Conservation (phyloP, 495 filamentous ascomycete genomes). For the Daldinia decipiens region DNA sequence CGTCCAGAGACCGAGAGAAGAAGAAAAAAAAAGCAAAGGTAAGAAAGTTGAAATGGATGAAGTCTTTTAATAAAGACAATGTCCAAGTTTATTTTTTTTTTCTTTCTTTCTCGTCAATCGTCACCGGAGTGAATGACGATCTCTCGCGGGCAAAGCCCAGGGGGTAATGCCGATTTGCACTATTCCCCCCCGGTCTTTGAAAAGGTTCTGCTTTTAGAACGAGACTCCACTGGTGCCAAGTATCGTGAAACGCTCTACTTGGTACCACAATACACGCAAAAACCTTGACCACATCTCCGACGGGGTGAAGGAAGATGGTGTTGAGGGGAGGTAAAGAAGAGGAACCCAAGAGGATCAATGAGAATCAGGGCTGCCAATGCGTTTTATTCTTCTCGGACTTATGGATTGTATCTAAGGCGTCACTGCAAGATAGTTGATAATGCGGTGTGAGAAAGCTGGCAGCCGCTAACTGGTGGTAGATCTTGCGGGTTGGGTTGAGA, state of each 20-base stretch:
- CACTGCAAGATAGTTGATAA: constrained; percentile 29
- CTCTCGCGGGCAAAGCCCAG: constrained; percentile 24
- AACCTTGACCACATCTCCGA: constrained; percentile 38
- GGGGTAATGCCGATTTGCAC: constrained; percentile 37
- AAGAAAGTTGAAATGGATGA: constrained; percentile 14
- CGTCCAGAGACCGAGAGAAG: no score
- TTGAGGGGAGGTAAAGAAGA: constrained; percentile 26
- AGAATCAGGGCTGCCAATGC: constrained; percentile 11
- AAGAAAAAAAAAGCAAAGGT: neutral
- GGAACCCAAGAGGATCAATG: constrained; percentile 10
- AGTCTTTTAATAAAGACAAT: constrained; percentile 9
- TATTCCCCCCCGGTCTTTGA: constrained; percentile 37
- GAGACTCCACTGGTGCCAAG: constrained; percentile 27
- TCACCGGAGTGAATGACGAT: constrained; percentile 32
- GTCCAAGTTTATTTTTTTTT: constrained; percentile 12
- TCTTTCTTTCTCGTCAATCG: constrained; percentile 12
- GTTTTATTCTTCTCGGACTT: constrained; percentile 20
- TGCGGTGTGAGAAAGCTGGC: constrained; percentile 45
- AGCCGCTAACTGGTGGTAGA: constrained; percentile 40
- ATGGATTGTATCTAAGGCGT: constrained; percentile 24
- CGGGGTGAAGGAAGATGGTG: constrained; percentile 32
- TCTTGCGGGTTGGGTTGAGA: constrained; percentile 19
- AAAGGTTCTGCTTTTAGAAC: constrained; percentile 33
- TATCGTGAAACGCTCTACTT: constrained; percentile 32
- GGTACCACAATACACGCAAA: constrained; percentile 17